Percentiles rank a stretch among this genome's conserved stretches.
Conservation (phyloP, 2,329 filamentous ascomycete genomes). For the Trichoderma harzianum region DNA sequence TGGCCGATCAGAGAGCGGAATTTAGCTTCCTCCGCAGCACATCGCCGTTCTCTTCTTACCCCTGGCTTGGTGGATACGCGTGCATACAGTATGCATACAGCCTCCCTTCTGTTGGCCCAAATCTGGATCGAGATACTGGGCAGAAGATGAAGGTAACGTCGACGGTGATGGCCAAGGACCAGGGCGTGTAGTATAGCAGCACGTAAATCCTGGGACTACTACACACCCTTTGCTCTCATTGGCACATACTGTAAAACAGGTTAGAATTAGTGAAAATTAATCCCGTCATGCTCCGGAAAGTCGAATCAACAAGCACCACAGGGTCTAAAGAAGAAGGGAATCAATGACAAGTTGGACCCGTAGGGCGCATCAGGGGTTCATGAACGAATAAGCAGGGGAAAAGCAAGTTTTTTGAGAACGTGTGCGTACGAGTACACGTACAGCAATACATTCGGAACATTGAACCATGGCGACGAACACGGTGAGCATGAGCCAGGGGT, state of each 20-base stretch:
- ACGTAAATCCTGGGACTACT: background rate
- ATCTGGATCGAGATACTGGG: constrained; percentile 10
- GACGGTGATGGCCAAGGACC: background rate
- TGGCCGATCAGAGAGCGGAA: background rate
- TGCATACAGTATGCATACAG: background rate
- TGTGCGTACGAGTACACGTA: background rate
- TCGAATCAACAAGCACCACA: background rate
- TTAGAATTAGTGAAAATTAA: background rate
- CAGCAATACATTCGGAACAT: background rate
- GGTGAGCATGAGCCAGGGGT: background rate
- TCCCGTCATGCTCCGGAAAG: background rate
- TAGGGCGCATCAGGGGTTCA: background rate
- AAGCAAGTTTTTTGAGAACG: background rate
- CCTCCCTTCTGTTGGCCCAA: background rate
- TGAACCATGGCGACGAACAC: background rate
- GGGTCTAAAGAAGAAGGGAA: background rate
- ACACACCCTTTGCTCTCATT: background rate
- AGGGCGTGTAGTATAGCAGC: background rate
- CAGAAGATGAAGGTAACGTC: background rate
- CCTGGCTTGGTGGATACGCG: constrained; percentile 1
- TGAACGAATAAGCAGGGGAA: background rate
- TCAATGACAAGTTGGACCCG: background rate
- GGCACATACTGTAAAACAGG: background rate
- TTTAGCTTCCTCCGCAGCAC: background rate
- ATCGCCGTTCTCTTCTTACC: background rate